Base-by-base conservation (phyloP, 2,329 filamentous ascomycete species). In the Davidsoniella australis region DNA sequence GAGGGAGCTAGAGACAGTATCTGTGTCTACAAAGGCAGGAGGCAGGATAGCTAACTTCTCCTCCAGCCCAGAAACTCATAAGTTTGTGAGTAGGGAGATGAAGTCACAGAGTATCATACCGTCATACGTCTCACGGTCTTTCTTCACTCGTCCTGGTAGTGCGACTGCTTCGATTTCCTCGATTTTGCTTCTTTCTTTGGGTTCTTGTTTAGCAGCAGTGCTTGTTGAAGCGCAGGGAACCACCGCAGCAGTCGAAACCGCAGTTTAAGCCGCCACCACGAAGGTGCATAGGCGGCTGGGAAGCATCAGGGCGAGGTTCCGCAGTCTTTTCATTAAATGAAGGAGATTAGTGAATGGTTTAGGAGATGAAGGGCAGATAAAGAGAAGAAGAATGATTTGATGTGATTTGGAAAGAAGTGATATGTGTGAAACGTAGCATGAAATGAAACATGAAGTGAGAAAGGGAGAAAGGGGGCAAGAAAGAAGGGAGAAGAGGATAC, bases 161-260 rank as follows among this genome's bases (percentile, higher is more conserved):
- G 26, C 29, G 1, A 12, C 29, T 12, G 12, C 29, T 10, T 4
- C 6, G 3, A 4, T 9, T 33, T 33, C 29, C 12, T 33, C 29
- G 29, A 1, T 12, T 33, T 16, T 9, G 18, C 12, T 33, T 33
- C 29, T 12, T 33, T 33, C 29, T 5, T 23, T 23, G 2, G 20
- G 20, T 23, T 23, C 20, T 23, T 5, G 12, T 29, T 18, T 54
- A 61, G 53, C 60, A 62, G 54, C 58, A 62, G 45, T 53, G 48
- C 55, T 59, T 60, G 55, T 62, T 45, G 53, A 60, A 60, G 39
- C 55, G 57, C 46, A 59, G 60, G 20, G 55, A 54, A 12, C 60
- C 60, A 23, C 54, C 41, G 42, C 60, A 62, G 54, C 59, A 62
- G 37, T 58, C 57, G 40, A 53, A 61, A 20, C 59, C 60, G 7